Evolutionary conservation across 2,329 filamentous ascomycete genomes (phyloP).

Genomic region (Monosporascus ibericus): DNA sequence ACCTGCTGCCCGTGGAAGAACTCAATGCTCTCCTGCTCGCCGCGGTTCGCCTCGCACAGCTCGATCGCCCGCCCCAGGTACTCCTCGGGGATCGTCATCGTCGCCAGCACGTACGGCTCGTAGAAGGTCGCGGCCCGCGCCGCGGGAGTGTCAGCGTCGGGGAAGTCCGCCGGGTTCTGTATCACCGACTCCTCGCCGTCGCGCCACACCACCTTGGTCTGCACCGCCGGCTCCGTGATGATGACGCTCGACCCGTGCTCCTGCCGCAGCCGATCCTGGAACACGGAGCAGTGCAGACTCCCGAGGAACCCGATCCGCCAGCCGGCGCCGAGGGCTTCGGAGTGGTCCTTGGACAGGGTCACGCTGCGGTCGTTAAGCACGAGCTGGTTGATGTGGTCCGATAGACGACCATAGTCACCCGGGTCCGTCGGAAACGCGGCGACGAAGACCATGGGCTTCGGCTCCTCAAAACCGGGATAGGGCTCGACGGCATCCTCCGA

Average conservation of each 20-base stretch:
- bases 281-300: slow-evolving; percentile 98
- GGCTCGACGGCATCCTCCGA: slow-evolving; percentile 70
- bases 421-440: slow-evolving; percentile 94
- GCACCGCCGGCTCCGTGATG: slow-evolving; percentile 92
- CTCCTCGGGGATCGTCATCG: slow-evolving; percentile 86
- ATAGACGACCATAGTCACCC: slow-evolving; percentile 75
- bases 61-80: slow-evolving; percentile 94
- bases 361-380: slow-evolving; percentile 93
- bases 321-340: slow-evolving; percentile 85
- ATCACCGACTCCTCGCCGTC: slow-evolving; percentile 75
- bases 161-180: slow-evolving; percentile 83
- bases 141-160: slow-evolving; percentile 53
- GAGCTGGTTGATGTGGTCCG: slow-evolving; percentile 91
- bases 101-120: slow-evolving; percentile 59
- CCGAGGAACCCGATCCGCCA: slow-evolving; percentile 93
- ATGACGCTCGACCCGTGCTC: slow-evolving; percentile 94
- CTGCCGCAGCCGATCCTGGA: slow-evolving; percentile 88
- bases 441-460: slow-evolving; percentile 98
- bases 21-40: slow-evolving; percentile 78
- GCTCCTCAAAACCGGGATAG: slow-evolving; percentile 90
- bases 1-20: slow-evolving; percentile 92
- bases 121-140: slow-evolving; percentile 38
- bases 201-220: slow-evolving; percentile 76
- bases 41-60: slow-evolving; percentile 83
- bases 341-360: slow-evolving; percentile 88